Evolutionary conservation across 1,284 basidiomycete species (phyloP).

Genomic region (Cutaneotrichosporon sp.): DNA sequence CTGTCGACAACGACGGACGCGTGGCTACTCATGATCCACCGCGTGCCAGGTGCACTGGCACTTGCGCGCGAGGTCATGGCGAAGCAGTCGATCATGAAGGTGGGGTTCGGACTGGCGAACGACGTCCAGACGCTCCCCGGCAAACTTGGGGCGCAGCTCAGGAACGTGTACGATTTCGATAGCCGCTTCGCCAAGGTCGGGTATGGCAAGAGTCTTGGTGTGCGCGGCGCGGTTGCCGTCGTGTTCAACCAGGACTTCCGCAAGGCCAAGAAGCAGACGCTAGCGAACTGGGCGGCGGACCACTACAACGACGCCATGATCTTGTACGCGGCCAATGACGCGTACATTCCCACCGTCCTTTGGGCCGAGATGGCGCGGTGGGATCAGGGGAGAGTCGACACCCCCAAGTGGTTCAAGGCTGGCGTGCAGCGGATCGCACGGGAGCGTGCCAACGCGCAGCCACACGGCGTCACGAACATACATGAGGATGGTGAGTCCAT

Average conservation of each 20-base stretch:
- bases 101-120: neutral
- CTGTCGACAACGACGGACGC: neutral
- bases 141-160: neutral
- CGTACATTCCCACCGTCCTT: neutral
- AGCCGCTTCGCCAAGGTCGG: neutral
- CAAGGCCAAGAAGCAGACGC: neutral
- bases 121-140: neutral
- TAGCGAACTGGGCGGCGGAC: neutral
- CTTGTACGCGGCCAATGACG: neutral
- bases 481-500: too few species aligned
- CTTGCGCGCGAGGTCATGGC: constrained; percentile 2
- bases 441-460: too few species aligned
- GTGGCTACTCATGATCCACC: neutral
- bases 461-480: too few species aligned
- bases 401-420: too few species aligned
- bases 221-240: neutral
- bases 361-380: neutral
- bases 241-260: neutral
- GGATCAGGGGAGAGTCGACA: neutral
- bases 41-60: neutral
- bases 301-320: neutral
- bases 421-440: too few species aligned
- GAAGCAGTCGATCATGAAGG: neutral
- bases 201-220: neutral
- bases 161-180: neutral